Percentiles rank a stretch among this genome's conserved stretches.
phyloP scores from a whole-genome alignment of 495 filamentous ascomycete species.

The Penicillium subrubescens region DNA sequence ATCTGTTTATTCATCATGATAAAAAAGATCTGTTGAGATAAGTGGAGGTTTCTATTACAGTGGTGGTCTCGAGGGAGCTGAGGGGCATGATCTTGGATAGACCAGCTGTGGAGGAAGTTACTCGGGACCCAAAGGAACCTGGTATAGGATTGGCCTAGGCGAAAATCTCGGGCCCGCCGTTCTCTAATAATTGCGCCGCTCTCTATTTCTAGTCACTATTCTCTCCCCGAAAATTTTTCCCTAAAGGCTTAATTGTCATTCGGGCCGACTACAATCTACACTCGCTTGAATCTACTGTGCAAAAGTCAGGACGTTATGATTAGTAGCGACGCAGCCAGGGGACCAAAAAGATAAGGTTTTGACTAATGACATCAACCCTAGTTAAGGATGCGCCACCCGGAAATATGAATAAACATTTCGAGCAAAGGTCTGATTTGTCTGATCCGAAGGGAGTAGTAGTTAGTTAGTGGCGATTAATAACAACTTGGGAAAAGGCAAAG shows the following conservation, averaged over 20 bases:
- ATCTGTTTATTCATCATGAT: neutral
- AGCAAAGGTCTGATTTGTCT: no score
- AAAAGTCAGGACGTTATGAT: conserved; percentile 20
- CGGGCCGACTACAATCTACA: neutral
- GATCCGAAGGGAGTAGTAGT: no score
- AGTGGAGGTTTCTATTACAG: neutral
- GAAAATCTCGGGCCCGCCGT: neutral
- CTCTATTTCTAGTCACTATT: neutral
- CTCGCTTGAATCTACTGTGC: conserved; percentile 16
- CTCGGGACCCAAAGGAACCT: no score
- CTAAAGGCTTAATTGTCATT: neutral
- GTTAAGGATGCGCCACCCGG: neutral
- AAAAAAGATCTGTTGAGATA: neutral
- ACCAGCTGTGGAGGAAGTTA: no score
- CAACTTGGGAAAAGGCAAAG: neutral
- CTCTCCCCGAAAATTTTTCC: neutral
- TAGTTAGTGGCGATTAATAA: neutral
- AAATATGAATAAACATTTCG: no score
- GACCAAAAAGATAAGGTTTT: conserved; percentile 8
- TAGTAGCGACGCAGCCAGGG: conserved; percentile 12
- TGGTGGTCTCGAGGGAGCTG: no score
- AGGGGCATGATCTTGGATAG: no score
- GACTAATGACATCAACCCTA: conserved; percentile 6
- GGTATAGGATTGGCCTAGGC: neutral
- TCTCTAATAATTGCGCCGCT: no score